Base-by-base conservation (phyloP, 768 basidiomycete genomes). In the Gymnopilus junonius region DNA sequence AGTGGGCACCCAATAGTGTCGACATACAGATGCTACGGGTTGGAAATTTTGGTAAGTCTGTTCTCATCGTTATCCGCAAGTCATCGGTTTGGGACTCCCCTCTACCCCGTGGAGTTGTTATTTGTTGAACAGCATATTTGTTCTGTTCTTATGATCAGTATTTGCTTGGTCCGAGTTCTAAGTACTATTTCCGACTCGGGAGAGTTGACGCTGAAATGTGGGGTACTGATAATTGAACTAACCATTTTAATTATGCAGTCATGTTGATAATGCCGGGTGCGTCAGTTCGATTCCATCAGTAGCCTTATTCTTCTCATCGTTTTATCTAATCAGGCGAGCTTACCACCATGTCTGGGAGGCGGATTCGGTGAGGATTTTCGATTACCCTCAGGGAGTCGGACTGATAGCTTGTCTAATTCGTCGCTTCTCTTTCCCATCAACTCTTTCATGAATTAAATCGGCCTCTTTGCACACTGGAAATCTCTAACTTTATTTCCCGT, bases 341-440 rank as follows among this genome's bases (percentile, higher is more conserved):
- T 61, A 93, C 92, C 5, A 94, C 92, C 2, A 93, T 93, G 92
- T 82, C 90, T 39, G 92, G 92, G 14, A 77, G 92, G 63, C 83
- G 92, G 40, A 80, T 93, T 59, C 83, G 91, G 89, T 90, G 60
- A 53, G 84, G 73, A 7, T 55, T 35, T 61, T 55, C 56, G 61
- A 59, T 58, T 39, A 64, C 45, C 35, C 42, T 64, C 31, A 55
- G 14, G 34, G 7, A 8, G 17, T 55, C 53, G 23, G 57, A 56
- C 61, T 62, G 54, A 62, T 55, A 34, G 42, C 58, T 59, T 64
- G 40, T 61, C 51, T 27, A 62, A 40, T 48, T 55, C 61, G 40
- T 64, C 37, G 48, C 48, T 51, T 51, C 48, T 32, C 29, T 51
- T 65, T 46, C 39, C 43, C 53, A 46, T 63, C 46, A 31, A 43